Evolutionary conservation across 257 asterid genomes (phyloP), one percentile per base, ranked within the genome.

Genomic region (Nemophila menziesii): DNA sequence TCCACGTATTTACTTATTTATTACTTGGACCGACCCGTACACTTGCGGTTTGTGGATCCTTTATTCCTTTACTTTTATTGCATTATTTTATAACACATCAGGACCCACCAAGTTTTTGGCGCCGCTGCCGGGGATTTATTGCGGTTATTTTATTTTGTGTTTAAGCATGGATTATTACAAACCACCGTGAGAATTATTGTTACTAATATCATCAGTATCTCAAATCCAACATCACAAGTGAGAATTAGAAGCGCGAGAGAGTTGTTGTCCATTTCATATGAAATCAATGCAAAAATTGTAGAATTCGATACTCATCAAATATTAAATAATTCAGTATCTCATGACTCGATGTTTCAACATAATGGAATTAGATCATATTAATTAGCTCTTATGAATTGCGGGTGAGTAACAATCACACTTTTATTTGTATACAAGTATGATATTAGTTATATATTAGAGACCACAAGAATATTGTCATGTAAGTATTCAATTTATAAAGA

Each of bases 201-300:
- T 24, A 41, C 37, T 20, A 59, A 37, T 18, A 58, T 37, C 20
- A 52, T 58, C 14, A 59, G 24, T 5, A 54, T 51, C 10, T 58
- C 65, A 8, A 23, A 26, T 23, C 59, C 65, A 13, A 59, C 39
- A 4, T 46, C 33, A 10, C 3, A 33, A 10, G 37, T 22, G 48
- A 59, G 54, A 36, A 59, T 15, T 37, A 21, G 33, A 13, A 51
- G 36, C 12, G 57, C 48, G 14, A 59, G 44, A 39, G 42, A 44
- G 34, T 26, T 51, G 58, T 51, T 22, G 52, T 51, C 65, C 59
- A 58, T 9, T 52, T 46, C 20, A 50, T 52, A 38, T 58, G 65
- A 39, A 51, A 13, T 48, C 57, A 58, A 44, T 43, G 44, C 18
- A 26, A 37, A 21, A 58, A 58, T n/a, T 58, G 58, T 34, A 52